Evolutionary conservation across 2,329 filamentous ascomycete genomes (phyloP), one percentile per base, ranked within the genome.

Genomic region (Neopestalotiopsis sp.): DNA sequence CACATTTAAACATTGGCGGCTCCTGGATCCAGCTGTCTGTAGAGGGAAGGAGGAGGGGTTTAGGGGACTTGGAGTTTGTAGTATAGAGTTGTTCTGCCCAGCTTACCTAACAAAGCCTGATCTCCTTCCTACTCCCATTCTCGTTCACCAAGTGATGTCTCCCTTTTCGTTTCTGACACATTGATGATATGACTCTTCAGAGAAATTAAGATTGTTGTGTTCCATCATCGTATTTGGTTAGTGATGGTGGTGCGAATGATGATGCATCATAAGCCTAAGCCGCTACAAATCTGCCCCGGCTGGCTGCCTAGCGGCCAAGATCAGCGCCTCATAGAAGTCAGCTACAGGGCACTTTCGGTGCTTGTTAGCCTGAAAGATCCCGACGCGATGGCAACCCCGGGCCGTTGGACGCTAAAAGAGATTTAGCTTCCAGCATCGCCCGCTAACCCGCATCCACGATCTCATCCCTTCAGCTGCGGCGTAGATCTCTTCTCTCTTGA

Each of bases 1-100:
- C 87, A 90, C 69, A 87, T 91, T 24, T 70, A 34, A 59, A 17
- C 62, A 38, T 6, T 4, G 6, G 24, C 17, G 34, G 59, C 24
- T 24, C 59, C 59, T 40, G 59, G 59, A 62, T 62, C 59, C 40
- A 62, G 30, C 59, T 62, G 59, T 42, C 59, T 40, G 59, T 62
- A 62, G 59, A 62, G 59, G 59, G 59, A 62, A 62, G 59, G 59
- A 62, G 59, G 59, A 62, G 59, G 59, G 59, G 59, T 34, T 17
- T 62, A 13, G 59, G 7, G 59, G 10, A 17, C 2, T 30, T 59
- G 32, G 30, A n/a, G 59, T 20, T 38, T 34, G 14, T 62, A 9
- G 20, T 14, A 9, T 42, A 38, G 59, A 7, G n/a, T 40, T 28
- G 13, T n/a, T 9, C n/a, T n/a, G 32, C 32, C 2, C 5, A 38